A percentile compares a stretch with the other conserved stretches of the same genome.
Evolutionary conservation across 129 eudicot species (phyloP).

Genomic region (Arctium lappa): DNA sequence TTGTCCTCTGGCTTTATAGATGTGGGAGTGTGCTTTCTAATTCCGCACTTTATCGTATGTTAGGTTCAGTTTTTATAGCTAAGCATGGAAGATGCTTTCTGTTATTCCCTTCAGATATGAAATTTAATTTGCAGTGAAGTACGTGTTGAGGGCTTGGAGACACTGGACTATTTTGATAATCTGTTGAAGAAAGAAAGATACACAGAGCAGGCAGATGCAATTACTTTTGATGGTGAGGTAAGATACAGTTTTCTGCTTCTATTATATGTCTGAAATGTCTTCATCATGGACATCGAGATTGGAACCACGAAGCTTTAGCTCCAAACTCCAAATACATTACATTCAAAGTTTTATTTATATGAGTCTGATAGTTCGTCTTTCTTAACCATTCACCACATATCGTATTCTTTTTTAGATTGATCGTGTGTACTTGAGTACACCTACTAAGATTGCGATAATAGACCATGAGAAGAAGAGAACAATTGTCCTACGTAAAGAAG

Average conservation of each 20-base stretch:
- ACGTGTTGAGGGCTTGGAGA: constrained; percentile 97
- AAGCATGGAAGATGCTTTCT: constrained; percentile 19
- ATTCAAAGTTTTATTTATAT: neutral
- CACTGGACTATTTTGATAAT: constrained; percentile 88
- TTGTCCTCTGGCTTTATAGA: neutral
- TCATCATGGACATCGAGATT: neutral
- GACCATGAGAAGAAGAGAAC: constrained; percentile 98
- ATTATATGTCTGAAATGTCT: neutral
- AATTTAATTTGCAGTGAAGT: constrained; percentile 80
- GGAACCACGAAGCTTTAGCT: neutral
- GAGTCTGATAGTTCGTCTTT: constrained; percentile 1
- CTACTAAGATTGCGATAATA: constrained; percentile 84
- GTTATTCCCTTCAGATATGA: constrained; percentile 25
- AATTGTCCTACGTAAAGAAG: constrained; percentile 82
- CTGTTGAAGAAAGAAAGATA: constrained; percentile 53
- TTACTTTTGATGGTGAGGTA: constrained; percentile 96
- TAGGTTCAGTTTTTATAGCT: constrained; percentile 1
- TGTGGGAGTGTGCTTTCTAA: neutral
- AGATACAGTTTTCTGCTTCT: constrained; percentile 12
- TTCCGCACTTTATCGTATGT: neutral
- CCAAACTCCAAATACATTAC: neutral
- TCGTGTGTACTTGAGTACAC: constrained; percentile 87
- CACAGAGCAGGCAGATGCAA: constrained; percentile 98
- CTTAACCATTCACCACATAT: neutral
- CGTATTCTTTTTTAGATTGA: constrained; percentile 48